A percentile compares a stretch with the other conserved stretches of the same genome.
phyloP scores from a whole-genome alignment of 306 rosid species.

The Astragalus glycyphyllos region DNA sequence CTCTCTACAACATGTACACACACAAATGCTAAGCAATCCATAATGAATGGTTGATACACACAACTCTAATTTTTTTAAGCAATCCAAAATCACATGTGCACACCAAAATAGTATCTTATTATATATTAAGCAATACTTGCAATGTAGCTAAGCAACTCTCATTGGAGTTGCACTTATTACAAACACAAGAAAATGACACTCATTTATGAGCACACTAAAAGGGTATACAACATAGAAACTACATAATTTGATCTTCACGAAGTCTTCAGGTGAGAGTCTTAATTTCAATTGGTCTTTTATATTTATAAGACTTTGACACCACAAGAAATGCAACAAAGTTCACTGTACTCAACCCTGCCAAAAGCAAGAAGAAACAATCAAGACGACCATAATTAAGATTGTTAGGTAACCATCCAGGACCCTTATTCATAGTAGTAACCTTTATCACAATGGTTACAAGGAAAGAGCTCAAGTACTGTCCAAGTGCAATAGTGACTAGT shows the following conservation, averaged over 20 bases:
- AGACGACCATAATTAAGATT: conserved; percentile 75
- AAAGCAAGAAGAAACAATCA: conserved; percentile 74
- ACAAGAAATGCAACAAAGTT: conserved; percentile 61
- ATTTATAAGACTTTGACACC: conserved; percentile 60
- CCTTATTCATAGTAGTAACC: conserved; percentile 57
- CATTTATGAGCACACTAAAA: too few species aligned
- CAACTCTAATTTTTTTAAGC: too few species aligned
- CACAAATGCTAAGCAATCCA: too few species aligned
- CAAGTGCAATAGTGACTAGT: conserved; percentile 71
- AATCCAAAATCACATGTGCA: too few species aligned
- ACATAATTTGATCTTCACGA: not conserved
- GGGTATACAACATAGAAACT: not conserved
- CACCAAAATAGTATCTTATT: too few species aligned
- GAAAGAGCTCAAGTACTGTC: conserved; percentile 76
- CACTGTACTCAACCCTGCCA: conserved; percentile 63
- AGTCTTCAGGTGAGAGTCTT: too few species aligned
- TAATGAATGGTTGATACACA: too few species aligned
- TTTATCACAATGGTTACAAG: conserved; percentile 66
- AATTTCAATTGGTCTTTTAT: conserved; percentile 52
- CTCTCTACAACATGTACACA: too few species aligned
- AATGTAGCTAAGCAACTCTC: too few species aligned
- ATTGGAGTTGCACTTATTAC: not conserved
- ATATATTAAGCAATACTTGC: too few species aligned
- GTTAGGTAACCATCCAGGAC: conserved; percentile 84
- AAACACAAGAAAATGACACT: conserved; percentile 7